Evolutionary conservation across 2,329 filamentous ascomycete species (phyloP), one percentile per base, ranked within the genome.

Genomic region (Rachicladosporium sp.): DNA sequence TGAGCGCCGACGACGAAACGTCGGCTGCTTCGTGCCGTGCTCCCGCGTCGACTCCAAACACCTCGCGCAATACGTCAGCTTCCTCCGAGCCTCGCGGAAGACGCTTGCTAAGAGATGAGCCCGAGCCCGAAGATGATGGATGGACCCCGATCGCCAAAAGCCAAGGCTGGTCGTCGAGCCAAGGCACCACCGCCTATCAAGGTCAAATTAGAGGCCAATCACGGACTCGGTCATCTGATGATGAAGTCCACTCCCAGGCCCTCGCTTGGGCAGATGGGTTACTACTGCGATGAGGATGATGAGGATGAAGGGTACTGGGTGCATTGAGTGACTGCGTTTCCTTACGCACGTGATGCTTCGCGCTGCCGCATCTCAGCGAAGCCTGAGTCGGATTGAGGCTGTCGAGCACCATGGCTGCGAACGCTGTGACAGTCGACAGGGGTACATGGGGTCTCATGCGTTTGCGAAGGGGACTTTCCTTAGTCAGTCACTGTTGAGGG

Each of bases 121-220:
- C n/a, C 10, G 15, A 36, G 10, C 43, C 41, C 15, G 38, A 37
- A 10, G 44, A 46, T 32, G 23, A 32, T 8, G 47, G 43, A 7
- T 48, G 48, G 47, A 46, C 42, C 8, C 33, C 40, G 15, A 45
- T 50, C 29, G 44, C 43, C 35, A 51, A 47, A 47, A 38, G 44
- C 45, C 12, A 27, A 27, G 23, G 6, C 23, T 7, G 7, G 23
- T 27, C 23, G 23, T 27, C 23, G 23, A 27, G 23, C 23, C 23
- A 46, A 40, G 40, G 13, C 44, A 23, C 32, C 34, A 7, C 35
- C 34, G 5, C 37, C 37, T 23, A 43, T 38, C 29, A 49, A 34
- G 10, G 36, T 52, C 12, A 51, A 46, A 11, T 33, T 52, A 19
- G 30, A 43, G 10, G 32, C 43, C 6, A 50, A 52, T 27, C 44